Conservation (phyloP, 805 yeast species). For the Candida wancherniae region DNA sequence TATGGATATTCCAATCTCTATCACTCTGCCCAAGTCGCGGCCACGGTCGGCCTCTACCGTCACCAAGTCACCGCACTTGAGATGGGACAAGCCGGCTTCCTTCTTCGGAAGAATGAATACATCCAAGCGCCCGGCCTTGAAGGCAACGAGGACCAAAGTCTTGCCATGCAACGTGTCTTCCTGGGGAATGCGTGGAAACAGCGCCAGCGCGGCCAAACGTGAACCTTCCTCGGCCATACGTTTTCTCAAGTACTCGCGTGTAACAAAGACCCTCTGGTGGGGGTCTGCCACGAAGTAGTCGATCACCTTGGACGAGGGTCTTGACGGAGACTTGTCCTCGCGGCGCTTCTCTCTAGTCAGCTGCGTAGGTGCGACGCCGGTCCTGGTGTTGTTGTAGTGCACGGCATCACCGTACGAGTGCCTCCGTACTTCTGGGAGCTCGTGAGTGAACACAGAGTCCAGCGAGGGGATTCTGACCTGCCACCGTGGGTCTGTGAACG, state of each 20-base stretch:
- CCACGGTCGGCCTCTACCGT: slow-evolving; percentile 86
- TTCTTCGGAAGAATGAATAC: slow-evolving; percentile 57
- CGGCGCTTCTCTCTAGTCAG: no score
- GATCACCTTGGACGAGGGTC: no score
- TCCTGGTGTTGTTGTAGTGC: no score
- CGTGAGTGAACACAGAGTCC: no score
- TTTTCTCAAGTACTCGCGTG: slow-evolving; percentile 23
- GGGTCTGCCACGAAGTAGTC: no score
- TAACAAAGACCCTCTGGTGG: no score
- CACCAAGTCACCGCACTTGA: slow-evolving; percentile 61
- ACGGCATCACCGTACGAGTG: no score
- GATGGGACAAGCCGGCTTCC: slow-evolving; percentile 20
- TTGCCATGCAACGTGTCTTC: slow-evolving; percentile 18
- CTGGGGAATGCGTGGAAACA: slow-evolving; percentile 33
- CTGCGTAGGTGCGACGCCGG: no score
- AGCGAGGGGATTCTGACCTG: no score
- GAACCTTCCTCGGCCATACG: slow-evolving; percentile 28
- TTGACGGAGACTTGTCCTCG: no score
- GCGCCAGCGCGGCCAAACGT: slow-evolving; percentile 26
- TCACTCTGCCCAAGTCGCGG: slow-evolving; percentile 66
- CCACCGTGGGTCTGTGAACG: no score
- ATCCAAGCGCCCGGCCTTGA: slow-evolving; percentile 76
- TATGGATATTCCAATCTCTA: slow-evolving; percentile 50
- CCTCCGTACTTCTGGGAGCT: no score
- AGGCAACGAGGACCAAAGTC: slow-evolving; percentile 44